Base-by-base conservation (phyloP, 176 grass and related monocot genomes). In the Echinochloa phyllopogon region DNA sequence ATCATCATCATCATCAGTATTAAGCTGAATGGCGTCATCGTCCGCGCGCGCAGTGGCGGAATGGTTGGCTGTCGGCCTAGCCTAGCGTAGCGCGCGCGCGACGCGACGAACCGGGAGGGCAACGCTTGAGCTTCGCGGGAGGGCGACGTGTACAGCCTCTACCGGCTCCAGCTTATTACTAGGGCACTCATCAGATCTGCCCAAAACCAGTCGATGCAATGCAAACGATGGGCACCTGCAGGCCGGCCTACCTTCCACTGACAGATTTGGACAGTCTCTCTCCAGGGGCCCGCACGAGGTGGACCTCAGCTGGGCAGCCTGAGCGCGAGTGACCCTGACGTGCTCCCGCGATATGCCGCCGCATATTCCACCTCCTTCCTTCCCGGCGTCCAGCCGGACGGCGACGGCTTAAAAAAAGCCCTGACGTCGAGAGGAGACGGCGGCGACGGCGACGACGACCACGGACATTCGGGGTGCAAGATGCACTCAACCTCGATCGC, bases 331-430 rank as follows among this genome's bases (percentile, higher is more conserved):
- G 18, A 51, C 5, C 51, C 42, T 0, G 86, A 82, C 77, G 48
- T 20, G 37, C 64, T 67, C 63, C n/a, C 51, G 65, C 78, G 78
- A 76, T 86, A 85, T 64, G 77, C 83, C 83, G 78, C 83, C 77
- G 88, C 83, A 89, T 89, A 86, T 89, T 86, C 88, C 77, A 61
- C 36, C 6, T 21, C 25, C 16, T 8, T 18, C 58, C 41, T 1
- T 20, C 75, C 37, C 15, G 6, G 25, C 62, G 10, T 6, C 73
- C 47, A 1, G 57, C 14, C 14, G 5, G 65, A 14, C 41, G 7
- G 25, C 37, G 81, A 39, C 24, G 0, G 0, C 66, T 3, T 4
- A 2, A 89, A 75, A 89, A 75, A 70, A 21, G 71, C 36, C 5
- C 0, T 40, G 88, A 86, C 77, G 83, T 82, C 14, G 51, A 83